Evolutionary conservation across 1,284 basidiomycete species (phyloP), one percentile per base, ranked within the genome.

Genomic region (Rhodotorula glutinis): DNA sequence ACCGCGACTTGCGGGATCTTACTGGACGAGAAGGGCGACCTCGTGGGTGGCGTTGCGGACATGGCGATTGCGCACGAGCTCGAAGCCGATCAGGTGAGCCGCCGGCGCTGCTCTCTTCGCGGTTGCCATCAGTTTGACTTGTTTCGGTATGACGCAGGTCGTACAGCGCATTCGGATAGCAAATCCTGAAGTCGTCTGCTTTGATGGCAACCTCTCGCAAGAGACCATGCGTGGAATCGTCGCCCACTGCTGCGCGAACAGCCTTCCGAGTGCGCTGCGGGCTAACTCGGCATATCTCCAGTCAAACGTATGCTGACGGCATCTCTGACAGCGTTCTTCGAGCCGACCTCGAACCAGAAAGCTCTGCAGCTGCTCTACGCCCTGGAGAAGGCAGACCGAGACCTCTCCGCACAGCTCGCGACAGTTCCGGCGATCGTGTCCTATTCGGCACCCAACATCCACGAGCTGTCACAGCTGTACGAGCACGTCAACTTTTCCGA

Each of bases 291-390:
- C 27, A 10, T 30, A 7, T 38, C 8, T 19, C 44, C 4, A 14
- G 21, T 25, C 27, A n/a, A 1, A 17, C 25, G 23, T 61, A 27
- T 10, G 30, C n/a, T 46, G 43, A 67, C 3, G 25, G 19, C 21
- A 53, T n/a, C 13, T 41, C 52, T 4, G 11, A 38, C 49, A 80
- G 80, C 80, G 41, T 78, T 82, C 63, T 82, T 81, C 72, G 83
- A 98, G 79, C 93, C 94, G 1, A 98, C 94, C 0, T 95, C 92
- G 0, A 82, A 89, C 16, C 80, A 83, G 41, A 98, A 97, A 79
- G 87, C 89, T 4, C 81, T 82, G 3, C 81, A 83, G 3, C 85
- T 97, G 54, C 76, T 94, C 23, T 83, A 86, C 0, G 86, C 88
- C 1, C 79, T 94, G 62, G 73, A 78, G 19, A 41, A 27, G 58